Evolutionary conservation across 2,329 filamentous ascomycete genomes (phyloP), one percentile per base, ranked within the genome.

Genomic region (Fusarium sp.): DNA sequence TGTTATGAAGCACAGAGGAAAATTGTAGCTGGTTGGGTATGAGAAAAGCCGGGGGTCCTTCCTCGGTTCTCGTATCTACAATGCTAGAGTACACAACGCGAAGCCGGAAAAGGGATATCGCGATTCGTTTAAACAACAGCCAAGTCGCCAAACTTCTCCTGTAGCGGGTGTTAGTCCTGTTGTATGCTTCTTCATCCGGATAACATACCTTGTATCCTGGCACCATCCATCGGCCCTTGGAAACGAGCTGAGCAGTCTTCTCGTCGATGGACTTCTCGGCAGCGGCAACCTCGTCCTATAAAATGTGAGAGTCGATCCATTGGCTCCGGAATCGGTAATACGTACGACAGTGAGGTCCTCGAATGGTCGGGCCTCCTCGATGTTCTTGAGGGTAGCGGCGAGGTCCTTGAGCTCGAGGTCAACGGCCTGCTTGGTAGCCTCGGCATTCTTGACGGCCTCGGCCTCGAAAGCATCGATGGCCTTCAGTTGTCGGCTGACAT

Each of bases 131-230:
- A 99, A 82, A 98, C 87, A 77, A 97, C 85, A 77, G 96, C 95
- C 77, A 98, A 91, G 82, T 98, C 94, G 86, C 96, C 96, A 84
- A 98, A 99, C 89, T 94, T 97, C 90, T 99, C 96, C 95, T 98
- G 77, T 74, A 77, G 46, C 47, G 73, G 66, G 70, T 58, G 80
- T 91, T 81, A 92, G 86, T 65, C 75, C 37, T 54, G 39, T 33
- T 21, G 28, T 11, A 42, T 46, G 9, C 57, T 9, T 24, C 15
- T 13, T 20, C 26, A 29, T 26, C 28, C 20, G 24, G 21, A 55
- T 8, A 60, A 80, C 91, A 77, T 86, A 95, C 95, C 93, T 98
- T 97, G 92, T 99, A 99, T 81, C 96, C 96, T 71, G 96, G 94
- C 79, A 97, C 94, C 86, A 91, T 89, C 96, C 96, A 99, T 90